Evolutionary conservation across 306 rosid genomes (phyloP).

Genomic region (Prunus salicina): DNA sequence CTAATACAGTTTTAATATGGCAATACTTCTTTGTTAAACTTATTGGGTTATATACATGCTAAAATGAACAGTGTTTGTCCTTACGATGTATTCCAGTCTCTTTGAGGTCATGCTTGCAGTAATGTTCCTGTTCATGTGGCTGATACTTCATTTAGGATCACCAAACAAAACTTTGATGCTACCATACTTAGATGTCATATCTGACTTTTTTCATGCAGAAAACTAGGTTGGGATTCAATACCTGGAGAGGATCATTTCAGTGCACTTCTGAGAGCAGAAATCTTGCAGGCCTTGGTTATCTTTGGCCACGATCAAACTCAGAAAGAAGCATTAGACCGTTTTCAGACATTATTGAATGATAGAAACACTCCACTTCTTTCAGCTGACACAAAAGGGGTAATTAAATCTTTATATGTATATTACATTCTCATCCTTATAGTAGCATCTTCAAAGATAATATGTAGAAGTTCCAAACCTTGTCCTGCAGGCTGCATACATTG

Average conservation of each 20-base stretch:
- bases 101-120: background rate
- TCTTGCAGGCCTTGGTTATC: constrained; percentile 42
- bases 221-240: constrained; percentile 54
- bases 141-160: background rate
- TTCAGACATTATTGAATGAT: constrained; percentile 38
- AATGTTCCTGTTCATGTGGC: too few species aligned
- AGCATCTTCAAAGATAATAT: background rate
- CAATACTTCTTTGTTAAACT: background rate
- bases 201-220: constrained; percentile 32
- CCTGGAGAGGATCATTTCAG: constrained; percentile 47
- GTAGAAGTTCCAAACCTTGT: background rate
- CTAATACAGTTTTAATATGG: background rate
- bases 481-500: constrained; percentile 51
- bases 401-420: background rate
- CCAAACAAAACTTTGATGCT: background rate
- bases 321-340: constrained; percentile 49
- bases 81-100: background rate
- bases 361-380: constrained; percentile 47
- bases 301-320: constrained; percentile 52
- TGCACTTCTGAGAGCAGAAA: constrained; percentile 44
- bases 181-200: background rate
- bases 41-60: too few species aligned
- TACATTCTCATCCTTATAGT: background rate
- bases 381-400: constrained; percentile 51
- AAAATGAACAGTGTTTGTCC: background rate